Evolutionary conservation across 306 rosid genomes (phyloP).

Genomic region (Begonia masoniana): DNA sequence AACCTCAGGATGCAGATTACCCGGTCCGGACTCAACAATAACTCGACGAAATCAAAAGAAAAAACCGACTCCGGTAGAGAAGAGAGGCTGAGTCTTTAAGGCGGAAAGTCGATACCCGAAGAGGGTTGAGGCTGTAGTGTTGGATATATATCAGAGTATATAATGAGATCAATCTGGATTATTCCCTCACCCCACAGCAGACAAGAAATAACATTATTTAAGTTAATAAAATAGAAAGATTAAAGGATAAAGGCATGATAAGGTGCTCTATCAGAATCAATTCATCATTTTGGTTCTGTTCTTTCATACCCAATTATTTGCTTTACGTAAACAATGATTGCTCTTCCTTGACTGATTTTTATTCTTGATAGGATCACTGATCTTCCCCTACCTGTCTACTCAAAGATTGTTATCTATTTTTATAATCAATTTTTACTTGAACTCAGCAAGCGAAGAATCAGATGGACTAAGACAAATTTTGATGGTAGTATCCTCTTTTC

Average conservation of each 20-base stretch:
- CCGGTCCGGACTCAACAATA: conserved; percentile 25
- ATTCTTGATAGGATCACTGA: conserved; percentile 9
- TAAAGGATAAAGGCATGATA: conserved; percentile 18
- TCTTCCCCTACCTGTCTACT: conserved; percentile 5
- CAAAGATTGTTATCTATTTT: background rate
- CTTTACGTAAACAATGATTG: conserved; percentile 18
- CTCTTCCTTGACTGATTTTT: conserved; percentile 35
- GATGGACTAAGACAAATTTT: too few species aligned
- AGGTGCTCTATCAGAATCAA: conserved; percentile 17
- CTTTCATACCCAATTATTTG: conserved; percentile 24
- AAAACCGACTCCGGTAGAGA: background rate
- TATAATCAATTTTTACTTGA: background rate
- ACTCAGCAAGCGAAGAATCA: background rate
- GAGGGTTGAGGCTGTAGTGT: conserved; percentile 12
- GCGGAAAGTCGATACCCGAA: conserved; percentile 8
- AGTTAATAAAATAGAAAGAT: conserved; percentile 4
- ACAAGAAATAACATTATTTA: background rate
- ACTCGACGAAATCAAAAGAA: background rate
- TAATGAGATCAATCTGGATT: conserved; percentile 11
- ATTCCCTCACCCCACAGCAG: background rate
- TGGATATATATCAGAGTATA: conserved; percentile 25
- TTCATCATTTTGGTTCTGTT: conserved; percentile 16
- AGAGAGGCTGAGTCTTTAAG: background rate
- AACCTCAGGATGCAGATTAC: conserved; percentile 73
- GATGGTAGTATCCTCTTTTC: too few species aligned